Percentiles rank a stretch among this genome's conserved stretches.
Evolutionary conservation across 257 asterid genomes (phyloP).

Genomic region (Solanum etuberosum): DNA sequence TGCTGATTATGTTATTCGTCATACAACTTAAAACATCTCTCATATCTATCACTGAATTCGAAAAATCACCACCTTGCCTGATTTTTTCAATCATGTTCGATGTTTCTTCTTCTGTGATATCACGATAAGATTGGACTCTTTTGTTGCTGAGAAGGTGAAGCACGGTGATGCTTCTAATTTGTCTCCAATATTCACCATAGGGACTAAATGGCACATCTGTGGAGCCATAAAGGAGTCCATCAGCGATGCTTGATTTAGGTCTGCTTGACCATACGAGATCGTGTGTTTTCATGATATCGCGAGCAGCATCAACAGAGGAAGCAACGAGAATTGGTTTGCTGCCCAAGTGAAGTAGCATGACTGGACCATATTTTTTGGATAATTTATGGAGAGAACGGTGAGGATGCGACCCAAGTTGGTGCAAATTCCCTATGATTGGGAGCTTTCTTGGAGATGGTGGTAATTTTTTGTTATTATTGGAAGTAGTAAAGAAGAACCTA

Average conservation of each 20-base stretch:
- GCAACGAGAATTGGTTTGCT: constrained; percentile 3
- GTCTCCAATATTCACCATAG: constrained; percentile 7
- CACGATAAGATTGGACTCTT: neutral
- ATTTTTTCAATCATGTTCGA: neutral
- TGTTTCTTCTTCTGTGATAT: constrained; percentile 4
- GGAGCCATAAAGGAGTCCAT: no score
- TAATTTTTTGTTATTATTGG: neutral
- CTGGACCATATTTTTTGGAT: constrained; percentile 18
- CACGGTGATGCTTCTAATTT: neutral
- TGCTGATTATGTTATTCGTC: constrained; percentile 24
- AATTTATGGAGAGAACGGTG: constrained; percentile 20
- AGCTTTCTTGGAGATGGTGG: constrained; percentile 39
- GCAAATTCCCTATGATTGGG: constrained; percentile 34
- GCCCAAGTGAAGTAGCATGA: constrained; percentile 35
- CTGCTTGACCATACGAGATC: constrained; percentile 16
- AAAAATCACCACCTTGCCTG: neutral
- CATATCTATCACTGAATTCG: constrained; percentile 11
- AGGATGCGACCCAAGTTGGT: constrained; percentile 17
- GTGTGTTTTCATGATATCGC: constrained; percentile 34
- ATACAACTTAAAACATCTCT: constrained; percentile 8
- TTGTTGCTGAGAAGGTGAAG: constrained; percentile 3
- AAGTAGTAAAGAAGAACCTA: neutral
- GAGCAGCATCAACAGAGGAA: constrained; percentile 25
- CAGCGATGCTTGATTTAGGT: neutral
- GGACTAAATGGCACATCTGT: no score